These are phyloP conservation scores for Hsuehochloa calcarea DNA, from an alignment of 176 grass and related monocot species.

Conservation along the genomic window DNA sequence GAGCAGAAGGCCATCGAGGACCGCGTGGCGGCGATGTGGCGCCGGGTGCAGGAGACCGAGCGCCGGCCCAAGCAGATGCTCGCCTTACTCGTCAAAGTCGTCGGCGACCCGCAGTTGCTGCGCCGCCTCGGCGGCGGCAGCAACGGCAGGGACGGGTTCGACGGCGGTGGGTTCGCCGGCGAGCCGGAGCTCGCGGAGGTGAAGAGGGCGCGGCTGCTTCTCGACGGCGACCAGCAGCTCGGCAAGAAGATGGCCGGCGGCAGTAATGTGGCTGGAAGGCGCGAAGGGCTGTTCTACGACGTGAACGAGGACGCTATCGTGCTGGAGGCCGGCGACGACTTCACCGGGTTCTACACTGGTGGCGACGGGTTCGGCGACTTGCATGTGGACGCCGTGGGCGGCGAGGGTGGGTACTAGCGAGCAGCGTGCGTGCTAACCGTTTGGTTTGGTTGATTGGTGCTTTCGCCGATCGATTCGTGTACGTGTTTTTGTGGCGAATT, in stretches of 20 bases:
- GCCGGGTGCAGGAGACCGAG: conserved; percentile 69
- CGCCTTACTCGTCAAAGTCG: conserved; percentile 75
- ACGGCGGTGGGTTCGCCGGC: neutral
- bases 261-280: neutral
- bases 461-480: neutral
- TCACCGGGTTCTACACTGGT: conserved; percentile 31
- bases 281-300: neutral
- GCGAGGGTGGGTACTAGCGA: conserved; percentile 15
- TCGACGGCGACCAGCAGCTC: neutral
- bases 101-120: conserved; percentile 56
- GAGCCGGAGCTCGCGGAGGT: neutral
- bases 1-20: conserved; percentile 66
- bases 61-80: conserved; percentile 78
- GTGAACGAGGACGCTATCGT: neutral
- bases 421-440: neutral
- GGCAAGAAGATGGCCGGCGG: neutral
- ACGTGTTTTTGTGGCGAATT: neutral
- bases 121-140: conserved; percentile 27
- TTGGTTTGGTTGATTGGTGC: neutral
- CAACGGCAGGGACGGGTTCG: no score
- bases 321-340: neutral
- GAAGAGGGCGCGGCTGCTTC: conserved; percentile 45
- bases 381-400: neutral
- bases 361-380: conserved; percentile 21
- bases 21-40: conserved; percentile 57